phyloP scores from a whole-genome alignment of 257 asterid genomes.

The Apocynum venetum region DNA sequence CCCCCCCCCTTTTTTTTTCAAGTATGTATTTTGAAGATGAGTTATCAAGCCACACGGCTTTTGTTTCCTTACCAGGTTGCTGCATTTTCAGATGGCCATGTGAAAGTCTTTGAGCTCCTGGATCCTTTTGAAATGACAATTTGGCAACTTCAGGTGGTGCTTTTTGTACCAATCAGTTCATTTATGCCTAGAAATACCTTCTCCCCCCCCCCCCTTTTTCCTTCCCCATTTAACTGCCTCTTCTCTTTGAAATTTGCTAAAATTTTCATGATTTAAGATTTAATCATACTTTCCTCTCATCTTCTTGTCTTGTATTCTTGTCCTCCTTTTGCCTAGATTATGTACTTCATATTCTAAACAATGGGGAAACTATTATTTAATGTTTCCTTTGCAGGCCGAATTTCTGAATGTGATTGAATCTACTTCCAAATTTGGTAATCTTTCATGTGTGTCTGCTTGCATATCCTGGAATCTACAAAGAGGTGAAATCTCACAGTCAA shows the following conservation, averaged over 20 bases:
- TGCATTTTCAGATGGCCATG: conserved; percentile 82
- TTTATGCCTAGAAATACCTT: neutral
- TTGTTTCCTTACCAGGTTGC: conserved; percentile 51
- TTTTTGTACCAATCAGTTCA: neutral
- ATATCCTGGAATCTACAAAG: conserved; percentile 87
- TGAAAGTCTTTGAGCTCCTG: conserved; percentile 68
- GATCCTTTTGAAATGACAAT: conserved; percentile 79
- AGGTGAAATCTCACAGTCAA: conserved; percentile 58
- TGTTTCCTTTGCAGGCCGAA: conserved; percentile 54
- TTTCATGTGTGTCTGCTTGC: conserved; percentile 65
- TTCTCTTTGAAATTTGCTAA: neutral
- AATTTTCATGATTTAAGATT: neutral
- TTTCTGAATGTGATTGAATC: conserved; percentile 72
- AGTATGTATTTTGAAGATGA: neutral
- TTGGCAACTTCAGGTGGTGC: conserved; percentile 95
- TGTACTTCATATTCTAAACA: neutral
- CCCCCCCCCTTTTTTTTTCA: neutral
- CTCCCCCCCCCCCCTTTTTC: neutral
- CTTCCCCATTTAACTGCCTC: neutral
- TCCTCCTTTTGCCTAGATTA: neutral
- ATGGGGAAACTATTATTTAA: neutral
- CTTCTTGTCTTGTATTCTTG: neutral
- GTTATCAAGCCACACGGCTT: neutral
- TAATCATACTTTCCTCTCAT: neutral
- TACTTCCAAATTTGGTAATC: conserved; percentile 63